These are phyloP conservation scores for Gossypium schwendimanii DNA, from an alignment of 441 rosid genomes.

Conservation along the genomic window DNA sequence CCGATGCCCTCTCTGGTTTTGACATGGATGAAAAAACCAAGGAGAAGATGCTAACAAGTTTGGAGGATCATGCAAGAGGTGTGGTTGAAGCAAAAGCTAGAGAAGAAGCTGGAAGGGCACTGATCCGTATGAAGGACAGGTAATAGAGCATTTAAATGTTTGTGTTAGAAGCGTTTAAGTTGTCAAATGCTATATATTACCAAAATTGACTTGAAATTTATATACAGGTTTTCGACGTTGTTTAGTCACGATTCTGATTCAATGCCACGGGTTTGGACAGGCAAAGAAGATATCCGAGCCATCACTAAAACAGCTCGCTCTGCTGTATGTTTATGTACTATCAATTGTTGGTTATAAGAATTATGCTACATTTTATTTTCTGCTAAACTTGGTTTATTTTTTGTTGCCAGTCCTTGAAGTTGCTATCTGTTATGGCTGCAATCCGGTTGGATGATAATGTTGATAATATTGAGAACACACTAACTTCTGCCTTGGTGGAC, in stretches of 20 bases:
- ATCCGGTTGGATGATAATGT: conserved; percentile 67
- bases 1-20: conserved; percentile 66
- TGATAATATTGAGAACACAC: conserved; percentile 63
- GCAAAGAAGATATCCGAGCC: conserved; percentile 93
- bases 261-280: conserved; percentile 98
- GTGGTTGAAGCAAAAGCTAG: conserved; percentile 83
- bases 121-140: conserved; percentile 95
- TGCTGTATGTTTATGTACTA: conserved; percentile 48
- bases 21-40: conserved; percentile 60
- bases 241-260: conserved; percentile 96
- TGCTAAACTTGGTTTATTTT: conserved; percentile 23
- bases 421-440: conserved; percentile 83
- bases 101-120: conserved; percentile 87
- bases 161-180: conserved; percentile 11
- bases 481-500: conserved; percentile 54
- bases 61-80: conserved; percentile 59
- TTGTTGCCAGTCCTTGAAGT: conserved; percentile 91
- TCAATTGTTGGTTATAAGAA: not conserved
- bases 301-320: conserved; percentile 90
- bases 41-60: conserved; percentile 49
- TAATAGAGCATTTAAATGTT: conserved; percentile 21
- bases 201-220: conserved; percentile 11
- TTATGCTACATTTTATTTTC: not conserved
- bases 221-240: conserved; percentile 68
- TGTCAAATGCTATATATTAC: no score